A percentile compares a stretch with the other conserved stretches of the same genome.
Conservation (phyloP, 2,329 filamentous ascomycete genomes). For the Coleophoma cylindrospora region DNA sequence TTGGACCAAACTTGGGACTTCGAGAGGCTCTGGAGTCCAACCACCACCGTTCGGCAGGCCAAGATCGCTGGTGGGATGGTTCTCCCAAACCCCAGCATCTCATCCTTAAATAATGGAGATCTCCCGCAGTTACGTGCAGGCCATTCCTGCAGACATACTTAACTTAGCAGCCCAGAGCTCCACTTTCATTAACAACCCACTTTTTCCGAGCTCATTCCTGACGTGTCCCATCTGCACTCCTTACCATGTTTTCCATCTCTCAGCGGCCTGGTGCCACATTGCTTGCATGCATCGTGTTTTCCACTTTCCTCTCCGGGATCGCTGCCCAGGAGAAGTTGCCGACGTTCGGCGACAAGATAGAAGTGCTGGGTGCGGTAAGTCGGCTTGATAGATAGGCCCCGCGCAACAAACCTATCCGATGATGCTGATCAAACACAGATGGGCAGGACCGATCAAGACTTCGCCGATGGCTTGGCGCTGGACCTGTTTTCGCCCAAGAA, state of each 20-base stretch:
- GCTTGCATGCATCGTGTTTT: conserved; percentile 1
- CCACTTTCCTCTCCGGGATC: too few relatives aligned
- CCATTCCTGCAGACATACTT: too few relatives aligned
- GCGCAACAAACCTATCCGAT: neutral
- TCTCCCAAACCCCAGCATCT: too few relatives aligned
- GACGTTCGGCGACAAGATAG: conserved; percentile 10
- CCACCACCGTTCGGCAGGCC: too few relatives aligned
- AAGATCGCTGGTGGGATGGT: too few relatives aligned
- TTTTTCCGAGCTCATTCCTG: neutral
- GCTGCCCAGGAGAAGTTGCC: conserved; percentile 4
- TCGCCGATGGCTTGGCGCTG: conserved; percentile 26
- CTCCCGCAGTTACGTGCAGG: too few relatives aligned
- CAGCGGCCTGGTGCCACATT: conserved; percentile 10
- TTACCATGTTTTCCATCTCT: conserved; percentile 9
- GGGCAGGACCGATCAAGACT: conserved; percentile 25
- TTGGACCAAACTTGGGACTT: too few relatives aligned
- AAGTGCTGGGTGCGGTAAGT: conserved; percentile 12
- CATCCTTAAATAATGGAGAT: too few relatives aligned
- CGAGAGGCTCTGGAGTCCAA: too few relatives aligned
- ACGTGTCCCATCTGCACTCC: neutral
- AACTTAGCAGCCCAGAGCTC: neutral
- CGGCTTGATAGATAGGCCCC: neutral
- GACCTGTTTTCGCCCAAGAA: conserved; percentile 28
- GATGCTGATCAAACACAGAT: conserved; percentile 6
- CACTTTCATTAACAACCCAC: neutral